Conservation (phyloP, 2,329 filamentous ascomycete species). For the Gaeumannomyces sp. region DNA sequence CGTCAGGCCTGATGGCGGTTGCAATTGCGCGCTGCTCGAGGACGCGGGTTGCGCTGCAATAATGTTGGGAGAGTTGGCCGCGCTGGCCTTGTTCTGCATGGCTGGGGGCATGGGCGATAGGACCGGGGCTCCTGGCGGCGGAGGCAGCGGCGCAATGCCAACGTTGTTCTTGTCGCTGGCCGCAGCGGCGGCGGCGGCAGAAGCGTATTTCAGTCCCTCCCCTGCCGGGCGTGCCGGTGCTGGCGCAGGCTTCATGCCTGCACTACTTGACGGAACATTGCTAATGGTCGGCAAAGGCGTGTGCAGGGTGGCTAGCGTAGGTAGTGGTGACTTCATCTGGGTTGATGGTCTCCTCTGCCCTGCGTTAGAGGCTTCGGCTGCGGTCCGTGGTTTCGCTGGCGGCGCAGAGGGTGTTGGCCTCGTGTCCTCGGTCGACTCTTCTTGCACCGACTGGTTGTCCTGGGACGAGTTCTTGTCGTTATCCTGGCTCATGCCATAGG, state of each 20-base stretch:
- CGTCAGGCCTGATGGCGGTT: conserved; percentile 17
- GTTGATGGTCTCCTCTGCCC: conserved; percentile 68
- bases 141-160: conserved; percentile 87
- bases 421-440: conserved; percentile 58
- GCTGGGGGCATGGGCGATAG: conserved; percentile 36
- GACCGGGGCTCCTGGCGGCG: conserved; percentile 63
- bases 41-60: conserved; percentile 40
- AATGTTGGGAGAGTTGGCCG: conserved; percentile 47
- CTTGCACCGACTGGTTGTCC: conserved; percentile 86
- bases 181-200: conserved; percentile 87
- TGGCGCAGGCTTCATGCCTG: conserved; percentile 86
- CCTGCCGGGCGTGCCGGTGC: conserved; percentile 77
- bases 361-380: conserved; percentile 42
- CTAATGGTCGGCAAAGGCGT: conserved; percentile 58
- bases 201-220: conserved; percentile 93
- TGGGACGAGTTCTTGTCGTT: conserved; percentile 90
- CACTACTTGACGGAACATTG: conserved; percentile 46
- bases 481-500: conserved; percentile 73
- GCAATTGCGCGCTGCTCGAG: conserved; percentile 25
- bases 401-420: conserved; percentile 27
- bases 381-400: conserved; percentile 48
- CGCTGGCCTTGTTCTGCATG: conserved; percentile 47
- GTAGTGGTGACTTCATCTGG: conserved; percentile 88
- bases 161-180: conserved; percentile 82
- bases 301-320: conserved; percentile 86